Evolutionary conservation across 2,329 filamentous ascomycete genomes (phyloP).

Genomic region (Microdochium paspali): DNA sequence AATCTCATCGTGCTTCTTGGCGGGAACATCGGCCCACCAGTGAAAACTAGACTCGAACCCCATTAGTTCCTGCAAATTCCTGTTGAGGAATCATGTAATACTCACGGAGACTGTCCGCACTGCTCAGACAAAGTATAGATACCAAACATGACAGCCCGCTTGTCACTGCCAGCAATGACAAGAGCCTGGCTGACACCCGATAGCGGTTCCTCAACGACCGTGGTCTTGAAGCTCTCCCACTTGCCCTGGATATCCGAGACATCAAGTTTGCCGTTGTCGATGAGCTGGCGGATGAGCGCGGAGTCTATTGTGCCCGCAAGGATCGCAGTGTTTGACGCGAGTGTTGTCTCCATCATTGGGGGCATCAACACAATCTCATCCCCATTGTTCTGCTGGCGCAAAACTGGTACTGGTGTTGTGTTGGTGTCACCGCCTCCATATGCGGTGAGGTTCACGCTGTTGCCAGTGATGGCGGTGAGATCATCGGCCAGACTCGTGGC

Average conservation of each 20-base stretch:
- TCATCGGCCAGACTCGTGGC: conserved; percentile 11
- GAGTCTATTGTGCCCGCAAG: conserved; percentile 41
- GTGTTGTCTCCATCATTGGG: background rate
- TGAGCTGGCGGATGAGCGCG: conserved; percentile 33
- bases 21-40: conserved; percentile 46
- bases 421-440: background rate
- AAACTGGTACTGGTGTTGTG: background rate
- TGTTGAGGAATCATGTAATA: background rate
- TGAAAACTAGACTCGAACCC: conserved; percentile 29
- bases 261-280: conserved; percentile 34
- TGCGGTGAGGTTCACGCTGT: conserved; percentile 4
- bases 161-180: conserved; percentile 47
- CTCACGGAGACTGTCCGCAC: conserved; percentile 49
- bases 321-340: conserved; percentile 25
- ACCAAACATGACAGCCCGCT: conserved; percentile 46
- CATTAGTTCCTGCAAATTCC: background rate
- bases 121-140: conserved; percentile 49
- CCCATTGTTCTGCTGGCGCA: background rate
- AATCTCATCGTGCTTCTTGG: conserved; percentile 32
- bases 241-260: conserved; percentile 36
- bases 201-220: conserved; percentile 33
- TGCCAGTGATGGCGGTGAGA: conserved; percentile 14
- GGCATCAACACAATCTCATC: background rate
- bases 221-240: conserved; percentile 48
- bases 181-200: conserved; percentile 34